A percentile compares a stretch with the other conserved stretches of the same genome.
phyloP scores from a whole-genome alignment of 176 grass and related monocot genomes.

The Eleusine indica region DNA sequence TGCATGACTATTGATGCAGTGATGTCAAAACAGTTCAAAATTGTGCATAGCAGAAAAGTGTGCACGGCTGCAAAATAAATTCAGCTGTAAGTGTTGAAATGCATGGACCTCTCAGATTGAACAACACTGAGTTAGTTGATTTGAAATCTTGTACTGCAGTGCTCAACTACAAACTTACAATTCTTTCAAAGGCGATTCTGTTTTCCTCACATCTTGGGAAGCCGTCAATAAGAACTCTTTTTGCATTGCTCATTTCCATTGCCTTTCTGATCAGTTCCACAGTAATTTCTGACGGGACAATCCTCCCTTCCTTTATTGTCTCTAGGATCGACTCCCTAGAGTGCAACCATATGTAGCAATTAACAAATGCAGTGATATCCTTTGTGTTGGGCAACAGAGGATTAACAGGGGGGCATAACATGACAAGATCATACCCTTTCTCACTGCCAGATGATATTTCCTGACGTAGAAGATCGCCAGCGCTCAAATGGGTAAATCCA shows the following conservation, averaged over 20 bases:
- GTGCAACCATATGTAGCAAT: constrained; percentile 1
- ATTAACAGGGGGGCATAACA: neutral
- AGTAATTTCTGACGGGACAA: constrained; percentile 94
- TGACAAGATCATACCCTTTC: constrained; percentile 61
- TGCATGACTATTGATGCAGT: neutral
- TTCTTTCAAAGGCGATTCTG: constrained; percentile 83
- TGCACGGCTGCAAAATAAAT: neutral
- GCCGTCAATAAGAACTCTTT: constrained; percentile 88
- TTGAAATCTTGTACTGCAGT: constrained; percentile 13
- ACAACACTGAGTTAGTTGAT: neutral
- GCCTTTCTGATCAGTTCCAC: constrained; percentile 75
- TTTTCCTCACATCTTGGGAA: constrained; percentile 96
- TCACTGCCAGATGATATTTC: constrained; percentile 73
- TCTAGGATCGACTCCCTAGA: constrained; percentile 65
- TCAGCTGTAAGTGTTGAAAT: neutral
- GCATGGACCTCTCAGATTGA: neutral
- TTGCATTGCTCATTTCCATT: constrained; percentile 56
- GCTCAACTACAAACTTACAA: constrained; percentile 63
- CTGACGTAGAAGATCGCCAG: constrained; percentile 76
- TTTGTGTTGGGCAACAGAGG: neutral
- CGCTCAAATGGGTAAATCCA: constrained; percentile 85
- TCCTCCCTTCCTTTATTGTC: constrained; percentile 88
- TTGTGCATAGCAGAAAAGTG: neutral
- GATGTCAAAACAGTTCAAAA: neutral
- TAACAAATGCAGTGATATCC: neutral